Percentiles rank a stretch among this genome's conserved stretches.
These are phyloP conservation scores for Phlebiopsis flavidoalba DNA, from an alignment of 768 basidiomycete species.

Conservation along the genomic window DNA sequence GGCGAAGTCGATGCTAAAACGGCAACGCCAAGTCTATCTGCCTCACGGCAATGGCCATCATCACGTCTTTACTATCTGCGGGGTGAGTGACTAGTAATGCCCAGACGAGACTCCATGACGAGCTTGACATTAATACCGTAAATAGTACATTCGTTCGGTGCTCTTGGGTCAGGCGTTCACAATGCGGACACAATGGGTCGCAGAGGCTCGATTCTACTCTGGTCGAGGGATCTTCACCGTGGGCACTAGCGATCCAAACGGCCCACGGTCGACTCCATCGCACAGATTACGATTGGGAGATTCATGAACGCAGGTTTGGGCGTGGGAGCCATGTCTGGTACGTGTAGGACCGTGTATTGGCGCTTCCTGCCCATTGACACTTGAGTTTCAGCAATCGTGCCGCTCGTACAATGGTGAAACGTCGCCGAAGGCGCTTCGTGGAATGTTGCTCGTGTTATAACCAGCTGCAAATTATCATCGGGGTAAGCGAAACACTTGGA, in stretches of 20 bases:
- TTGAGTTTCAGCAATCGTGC: constrained; percentile 20
- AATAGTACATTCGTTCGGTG: constrained; percentile 35
- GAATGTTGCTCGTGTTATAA: constrained; percentile 68
- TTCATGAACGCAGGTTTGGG: constrained; percentile 75
- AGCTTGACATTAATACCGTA: neutral
- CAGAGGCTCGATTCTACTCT: constrained; percentile 68
- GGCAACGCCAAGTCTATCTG: constrained; percentile 50
- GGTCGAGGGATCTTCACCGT: constrained; percentile 70
- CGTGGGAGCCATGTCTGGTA: constrained; percentile 69
- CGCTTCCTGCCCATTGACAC: neutral
- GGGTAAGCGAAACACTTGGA: constrained; percentile 35
- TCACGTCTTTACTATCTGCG: constrained; percentile 73
- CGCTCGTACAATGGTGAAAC: constrained; percentile 75
- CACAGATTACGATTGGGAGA: constrained; percentile 67
- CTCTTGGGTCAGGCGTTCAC: constrained; percentile 68
- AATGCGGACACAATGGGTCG: constrained; percentile 68
- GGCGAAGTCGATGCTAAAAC: constrained; percentile 43
- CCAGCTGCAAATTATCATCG: constrained; percentile 71
- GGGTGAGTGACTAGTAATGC: constrained; percentile 41
- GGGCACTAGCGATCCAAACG: constrained; percentile 67
- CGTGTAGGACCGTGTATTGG: constrained; percentile 1
- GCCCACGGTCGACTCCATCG: constrained; percentile 53
- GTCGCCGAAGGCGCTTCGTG: constrained; percentile 69
- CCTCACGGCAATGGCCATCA: constrained; percentile 68
- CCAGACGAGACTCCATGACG: neutral